These are phyloP conservation scores for Diutina rugosa DNA, from an alignment of 1,139 yeast genomes.

Conservation along the genomic window DNA sequence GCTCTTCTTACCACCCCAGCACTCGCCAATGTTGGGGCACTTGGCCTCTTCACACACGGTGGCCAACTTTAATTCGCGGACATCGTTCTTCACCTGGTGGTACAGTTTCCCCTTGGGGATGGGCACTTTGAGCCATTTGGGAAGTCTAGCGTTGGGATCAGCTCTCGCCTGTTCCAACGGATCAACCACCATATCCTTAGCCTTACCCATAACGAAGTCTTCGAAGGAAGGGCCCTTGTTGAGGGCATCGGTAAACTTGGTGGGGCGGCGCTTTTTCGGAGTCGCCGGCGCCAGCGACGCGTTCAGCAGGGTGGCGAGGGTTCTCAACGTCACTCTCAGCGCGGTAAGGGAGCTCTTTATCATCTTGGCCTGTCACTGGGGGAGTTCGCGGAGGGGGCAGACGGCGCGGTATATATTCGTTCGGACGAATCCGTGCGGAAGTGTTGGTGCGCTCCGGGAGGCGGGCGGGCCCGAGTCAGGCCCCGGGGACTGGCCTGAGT, in stretches of 20 bases:
- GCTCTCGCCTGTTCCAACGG: constrained; percentile 58
- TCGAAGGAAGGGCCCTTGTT: constrained; percentile 89
- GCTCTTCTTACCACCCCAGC: constrained; percentile 96
- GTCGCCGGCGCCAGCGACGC: neutral
- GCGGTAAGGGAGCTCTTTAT: neutral
- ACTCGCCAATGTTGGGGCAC: constrained; percentile 97
- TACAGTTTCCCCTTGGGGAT: constrained; percentile 86
- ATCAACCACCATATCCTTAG: constrained; percentile 49
- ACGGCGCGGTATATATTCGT: neutral
- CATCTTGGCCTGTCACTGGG: neutral
- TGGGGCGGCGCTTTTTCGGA: constrained; percentile 27
- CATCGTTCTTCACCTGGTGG: constrained; percentile 71
- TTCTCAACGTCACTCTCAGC: neutral
- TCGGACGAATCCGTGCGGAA: neutral
- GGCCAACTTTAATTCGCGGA: constrained; percentile 75
- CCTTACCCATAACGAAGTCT: constrained; percentile 76
- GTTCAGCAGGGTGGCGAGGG: neutral
- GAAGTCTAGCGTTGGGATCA: constrained; percentile 59
- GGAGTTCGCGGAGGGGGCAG: neutral
- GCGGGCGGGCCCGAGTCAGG: too few relatives aligned
- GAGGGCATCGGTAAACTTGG: constrained; percentile 57
- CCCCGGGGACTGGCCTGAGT: neutral
- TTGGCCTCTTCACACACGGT: constrained; percentile 98
- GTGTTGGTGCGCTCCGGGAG: neutral
- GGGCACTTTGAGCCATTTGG: constrained; percentile 89